These are phyloP conservation scores for Plicaturopsis crispa DNA, from an alignment of 768 basidiomycete genomes.

Conservation along the genomic window DNA sequence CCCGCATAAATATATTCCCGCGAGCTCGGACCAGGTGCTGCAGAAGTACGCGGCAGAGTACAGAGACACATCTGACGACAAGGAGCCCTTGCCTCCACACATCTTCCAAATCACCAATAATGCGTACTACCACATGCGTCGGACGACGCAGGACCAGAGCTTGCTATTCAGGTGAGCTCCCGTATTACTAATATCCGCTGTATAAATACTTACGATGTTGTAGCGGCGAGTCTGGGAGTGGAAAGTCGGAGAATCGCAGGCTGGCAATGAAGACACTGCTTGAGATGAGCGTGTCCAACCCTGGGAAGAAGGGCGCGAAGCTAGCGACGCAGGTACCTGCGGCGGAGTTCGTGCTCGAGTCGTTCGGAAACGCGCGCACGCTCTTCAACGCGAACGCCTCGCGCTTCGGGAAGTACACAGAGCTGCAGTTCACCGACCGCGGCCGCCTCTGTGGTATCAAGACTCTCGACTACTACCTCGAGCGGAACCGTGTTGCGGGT, in stretches of 20 bases:
- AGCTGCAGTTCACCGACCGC: conserved; percentile 92
- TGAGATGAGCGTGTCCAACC: conserved; percentile 81
- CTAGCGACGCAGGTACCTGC: conserved; percentile 82
- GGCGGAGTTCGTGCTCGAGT: conserved; percentile 90
- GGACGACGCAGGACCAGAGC: conserved; percentile 90
- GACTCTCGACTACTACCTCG: conserved; percentile 94
- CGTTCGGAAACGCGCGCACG: conserved; percentile 90
- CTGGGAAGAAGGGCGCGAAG: conserved; percentile 92
- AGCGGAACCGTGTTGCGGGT: conserved; percentile 82
- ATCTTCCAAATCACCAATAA: conserved; percentile 89
- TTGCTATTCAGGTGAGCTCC: conserved; percentile 71
- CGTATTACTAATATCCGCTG: conserved; percentile 1
- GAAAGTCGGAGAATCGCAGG: conserved; percentile 87
- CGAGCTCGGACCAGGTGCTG: conserved; percentile 77
- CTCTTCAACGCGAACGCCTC: conserved; percentile 94
- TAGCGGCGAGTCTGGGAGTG: conserved; percentile 89
- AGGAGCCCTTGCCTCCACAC: conserved; percentile 66
- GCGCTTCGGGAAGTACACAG: conserved; percentile 96
- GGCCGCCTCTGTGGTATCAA: conserved; percentile 87
- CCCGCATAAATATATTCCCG: conserved; percentile 83
- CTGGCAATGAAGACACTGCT: conserved; percentile 89
- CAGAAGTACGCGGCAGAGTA: conserved; percentile 86
- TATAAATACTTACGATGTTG: conserved; percentile 2
- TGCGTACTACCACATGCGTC: conserved; percentile 92
- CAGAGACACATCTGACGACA: conserved; percentile 61